Evolutionary conservation across 2,329 filamentous ascomycete genomes (phyloP), one percentile per base, ranked within the genome.

Genomic region (Xylariaceae sp.): DNA sequence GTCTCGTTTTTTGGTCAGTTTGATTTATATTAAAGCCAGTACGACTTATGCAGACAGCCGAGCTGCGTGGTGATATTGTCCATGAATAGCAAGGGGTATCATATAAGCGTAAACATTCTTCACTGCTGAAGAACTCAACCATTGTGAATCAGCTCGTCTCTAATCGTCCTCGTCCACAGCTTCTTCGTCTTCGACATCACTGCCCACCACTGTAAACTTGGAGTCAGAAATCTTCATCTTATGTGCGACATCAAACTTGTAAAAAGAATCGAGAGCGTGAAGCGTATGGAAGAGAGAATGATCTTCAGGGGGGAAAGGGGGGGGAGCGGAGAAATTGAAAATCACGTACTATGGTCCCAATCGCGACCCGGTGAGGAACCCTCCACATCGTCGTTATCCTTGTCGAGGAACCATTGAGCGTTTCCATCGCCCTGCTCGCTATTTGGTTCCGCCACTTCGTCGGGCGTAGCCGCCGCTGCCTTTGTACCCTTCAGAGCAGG

Each of bases 351-450:
- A 4, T 61, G 39, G 1, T 62, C 53, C 62, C 61, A 60, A 15
- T 30, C 37, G 8, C 53, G 57, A 45, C 58, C 52, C 35, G 50
- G 58, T n/a, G 59, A 60, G 18, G 50, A 49, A 45, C 44, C 66
- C 8, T 67, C 62, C 0, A 64, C 61, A 30, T 69, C 67, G 15
- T 69, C 70, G 34, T 73, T 70, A 8, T 68, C 67, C 37, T 70
- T 68, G 44, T 60, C 60, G 10, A 58, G 53, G 56, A 50, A 55
- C 61, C 61, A 60, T 48, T 60, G 59, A 35, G 49, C 15, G 3
- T 54, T 5, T 6, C 60, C 61, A 17, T 45, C 61, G 2, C n/a
- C 59, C 34, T 56, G 55, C 10, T 58, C 62, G 50, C 47, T 60
- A 37, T 60, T 53, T 2, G 35, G 52, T 1, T 37, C 60, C 6